phyloP scores from a whole-genome alignment of 2,329 filamentous ascomycete species.

The Cytospora leucostoma region DNA sequence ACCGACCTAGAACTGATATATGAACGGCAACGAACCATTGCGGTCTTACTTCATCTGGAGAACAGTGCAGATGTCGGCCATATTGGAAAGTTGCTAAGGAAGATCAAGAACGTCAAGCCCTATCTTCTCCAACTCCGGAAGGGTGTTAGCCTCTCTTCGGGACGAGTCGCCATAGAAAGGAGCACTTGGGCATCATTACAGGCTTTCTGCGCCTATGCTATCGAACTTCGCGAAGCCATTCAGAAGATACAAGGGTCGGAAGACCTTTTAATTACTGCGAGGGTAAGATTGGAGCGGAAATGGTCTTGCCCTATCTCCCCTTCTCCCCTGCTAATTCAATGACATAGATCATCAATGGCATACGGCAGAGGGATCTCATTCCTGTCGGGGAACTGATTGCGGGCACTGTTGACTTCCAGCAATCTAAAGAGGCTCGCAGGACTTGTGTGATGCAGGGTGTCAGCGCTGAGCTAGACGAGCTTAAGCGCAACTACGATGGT shows the following conservation, averaged over 20 bases:
- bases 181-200: slow-evolving; percentile 73
- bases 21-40: slow-evolving; percentile 70
- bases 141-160: slow-evolving; percentile 63
- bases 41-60: slow-evolving; percentile 65
- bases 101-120: slow-evolving; percentile 73
- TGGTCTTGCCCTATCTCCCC: neutral
- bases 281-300: slow-evolving; percentile 42
- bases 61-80: slow-evolving; percentile 60
- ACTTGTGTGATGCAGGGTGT: slow-evolving; percentile 74
- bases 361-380: slow-evolving; percentile 61
- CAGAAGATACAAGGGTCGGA: slow-evolving; percentile 57
- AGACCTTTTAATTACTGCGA: slow-evolving; percentile 52
- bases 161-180: slow-evolving; percentile 56
- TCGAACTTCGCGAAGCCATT: slow-evolving; percentile 69
- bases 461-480: slow-evolving; percentile 71
- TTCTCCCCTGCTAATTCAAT: slow-evolving; percentile 12
- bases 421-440: slow-evolving; percentile 69
- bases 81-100: slow-evolving; percentile 64
- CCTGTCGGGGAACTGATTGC: slow-evolving; percentile 71
- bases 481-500: slow-evolving; percentile 77
- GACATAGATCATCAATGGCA: slow-evolving; percentile 56
- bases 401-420: slow-evolving; percentile 77
- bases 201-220: slow-evolving; percentile 69
- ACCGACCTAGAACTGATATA: slow-evolving; percentile 67
- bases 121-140: slow-evolving; percentile 72